phyloP scores from a whole-genome alignment of 805 yeast genomes.

The Candida multigemmis region DNA sequence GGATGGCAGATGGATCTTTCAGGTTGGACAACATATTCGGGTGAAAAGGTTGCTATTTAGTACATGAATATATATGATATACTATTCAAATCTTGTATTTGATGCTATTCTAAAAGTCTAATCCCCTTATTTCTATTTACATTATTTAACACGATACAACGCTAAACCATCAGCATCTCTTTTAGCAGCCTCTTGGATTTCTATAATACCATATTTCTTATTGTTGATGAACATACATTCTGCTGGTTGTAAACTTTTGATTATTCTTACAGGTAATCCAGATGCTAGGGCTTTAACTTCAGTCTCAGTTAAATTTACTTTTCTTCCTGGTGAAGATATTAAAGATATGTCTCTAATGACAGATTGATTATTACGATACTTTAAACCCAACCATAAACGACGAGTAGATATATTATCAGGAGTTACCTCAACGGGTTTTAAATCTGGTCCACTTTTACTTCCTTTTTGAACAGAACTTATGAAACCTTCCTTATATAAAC shows the following conservation, averaged over 20 bases:
- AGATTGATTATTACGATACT: constrained; percentile 73
- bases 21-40: constrained; percentile 60
- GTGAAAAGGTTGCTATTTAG: constrained; percentile 21
- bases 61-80: constrained; percentile 1
- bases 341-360: constrained; percentile 65
- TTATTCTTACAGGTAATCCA: constrained; percentile 66
- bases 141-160: constrained; percentile 62
- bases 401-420: constrained; percentile 81
- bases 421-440: constrained; percentile 63
- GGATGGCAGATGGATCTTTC: constrained; percentile 86
- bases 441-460: constrained; percentile 76
- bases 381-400: constrained; percentile 85
- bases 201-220: constrained; percentile 42
- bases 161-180: constrained; percentile 68
- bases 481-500: constrained; percentile 86
- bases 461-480: constrained; percentile 80
- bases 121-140: neutral
- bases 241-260: constrained; percentile 81
- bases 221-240: constrained; percentile 70
- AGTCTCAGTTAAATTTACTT: constrained; percentile 49
- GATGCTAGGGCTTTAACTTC: constrained; percentile 69
- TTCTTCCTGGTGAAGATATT: constrained; percentile 79
- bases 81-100: neutral
- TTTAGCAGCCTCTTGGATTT: constrained; percentile 79
- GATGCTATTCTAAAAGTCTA: neutral